Evolutionary conservation across 306 rosid species (phyloP).

Genomic region (Begonia loranthoides): DNA sequence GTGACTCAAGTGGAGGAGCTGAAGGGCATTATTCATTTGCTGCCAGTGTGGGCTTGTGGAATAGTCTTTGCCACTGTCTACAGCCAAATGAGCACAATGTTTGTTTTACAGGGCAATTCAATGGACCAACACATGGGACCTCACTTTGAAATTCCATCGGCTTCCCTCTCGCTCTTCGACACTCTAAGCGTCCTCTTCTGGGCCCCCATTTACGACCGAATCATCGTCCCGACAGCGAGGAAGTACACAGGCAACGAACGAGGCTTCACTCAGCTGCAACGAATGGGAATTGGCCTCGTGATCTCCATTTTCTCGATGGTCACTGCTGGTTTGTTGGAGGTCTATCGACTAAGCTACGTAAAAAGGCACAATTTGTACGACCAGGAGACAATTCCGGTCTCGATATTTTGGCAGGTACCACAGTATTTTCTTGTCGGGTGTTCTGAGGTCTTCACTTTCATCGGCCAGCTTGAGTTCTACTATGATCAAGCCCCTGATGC

Average conservation of each 20-base stretch:
- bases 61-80: conserved; percentile 63
- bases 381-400: conserved; percentile 38
- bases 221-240: conserved; percentile 47
- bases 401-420: conserved; percentile 85
- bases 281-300: conserved; percentile 72
- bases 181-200: conserved; percentile 73
- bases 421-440: conserved; percentile 78
- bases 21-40: conserved; percentile 41
- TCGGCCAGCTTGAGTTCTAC: conserved; percentile 56
- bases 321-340: conserved; percentile 57
- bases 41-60: conserved; percentile 77
- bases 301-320: conserved; percentile 56
- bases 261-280: conserved; percentile 66
- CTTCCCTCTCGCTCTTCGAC: conserved; percentile 69
- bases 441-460: conserved; percentile 58
- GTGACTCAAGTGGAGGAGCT: conserved; percentile 87
- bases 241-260: conserved; percentile 48
- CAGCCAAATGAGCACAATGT: conserved; percentile 83
- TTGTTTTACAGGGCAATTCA: conserved; percentile 76
- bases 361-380: conserved; percentile 43
- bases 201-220: conserved; percentile 45
- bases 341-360: conserved; percentile 33
- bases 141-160: conserved; percentile 59
- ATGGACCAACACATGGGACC: conserved; percentile 69
- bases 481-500: conserved; percentile 81